Percentiles rank a stretch among this genome's conserved stretches.
Evolutionary conservation across 2,329 filamentous ascomycete species (phyloP).

Genomic region (Akanthomyces dipterigenus): DNA sequence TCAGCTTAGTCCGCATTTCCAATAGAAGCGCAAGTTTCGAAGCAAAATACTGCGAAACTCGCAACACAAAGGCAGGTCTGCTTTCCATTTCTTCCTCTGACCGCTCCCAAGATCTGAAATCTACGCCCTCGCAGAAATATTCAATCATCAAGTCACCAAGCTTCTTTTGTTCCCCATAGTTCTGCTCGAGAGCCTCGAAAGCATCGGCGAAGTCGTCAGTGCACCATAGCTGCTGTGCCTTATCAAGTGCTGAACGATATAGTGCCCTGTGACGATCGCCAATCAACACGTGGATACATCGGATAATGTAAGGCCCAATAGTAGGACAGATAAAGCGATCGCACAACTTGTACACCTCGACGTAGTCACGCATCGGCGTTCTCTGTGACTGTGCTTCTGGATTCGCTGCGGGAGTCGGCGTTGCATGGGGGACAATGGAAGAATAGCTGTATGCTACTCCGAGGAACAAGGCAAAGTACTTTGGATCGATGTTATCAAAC

Average conservation of each 20-base stretch:
- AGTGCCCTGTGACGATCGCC: slow-evolving; percentile 27
- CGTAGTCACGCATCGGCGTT: slow-evolving; percentile 25
- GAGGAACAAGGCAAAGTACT: slow-evolving; percentile 28
- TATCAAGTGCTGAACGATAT: slow-evolving; percentile 21
- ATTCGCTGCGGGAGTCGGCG: slow-evolving; percentile 18
- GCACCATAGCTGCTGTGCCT: slow-evolving; percentile 22
- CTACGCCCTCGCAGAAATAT: slow-evolving; percentile 28
- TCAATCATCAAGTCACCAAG: slow-evolving; percentile 21
- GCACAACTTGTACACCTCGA: slow-evolving; percentile 32
- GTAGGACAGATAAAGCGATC: slow-evolving; percentile 26
- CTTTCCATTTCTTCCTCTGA: slow-evolving; percentile 20
- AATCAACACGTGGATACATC: slow-evolving; percentile 25
- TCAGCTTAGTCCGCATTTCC: slow-evolving; percentile 18
- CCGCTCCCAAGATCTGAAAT: slow-evolving; percentile 21
- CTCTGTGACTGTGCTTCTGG: slow-evolving; percentile 21
- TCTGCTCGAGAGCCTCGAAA: slow-evolving; percentile 24
- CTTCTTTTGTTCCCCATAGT: slow-evolving; percentile 18
- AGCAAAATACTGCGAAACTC: slow-evolving; percentile 26
- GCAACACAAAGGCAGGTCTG: slow-evolving; percentile 23
- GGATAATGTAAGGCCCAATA: slow-evolving; percentile 24
- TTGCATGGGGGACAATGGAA: slow-evolving; percentile 24
- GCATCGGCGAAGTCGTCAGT: slow-evolving; percentile 29
- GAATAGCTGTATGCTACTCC: slow-evolving; percentile 29
- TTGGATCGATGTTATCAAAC: slow-evolving; percentile 28
- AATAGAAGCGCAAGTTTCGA: slow-evolving; percentile 21